These are phyloP conservation scores for Agrocybe praecox DNA, from an alignment of 768 basidiomycete species.

Conservation along the genomic window DNA sequence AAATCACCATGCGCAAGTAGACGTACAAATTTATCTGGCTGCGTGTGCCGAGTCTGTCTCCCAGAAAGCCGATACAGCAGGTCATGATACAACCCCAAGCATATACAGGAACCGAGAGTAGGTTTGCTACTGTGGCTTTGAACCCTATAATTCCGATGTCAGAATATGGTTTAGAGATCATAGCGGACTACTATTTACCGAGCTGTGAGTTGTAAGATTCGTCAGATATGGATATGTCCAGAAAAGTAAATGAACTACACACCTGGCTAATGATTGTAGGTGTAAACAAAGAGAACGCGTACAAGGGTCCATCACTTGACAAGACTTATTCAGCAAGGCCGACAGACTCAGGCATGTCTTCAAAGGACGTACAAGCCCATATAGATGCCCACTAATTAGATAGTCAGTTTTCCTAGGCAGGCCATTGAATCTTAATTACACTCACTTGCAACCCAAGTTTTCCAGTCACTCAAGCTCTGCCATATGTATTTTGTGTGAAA, in stretches of 20 bases:
- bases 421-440: constrained; percentile 7
- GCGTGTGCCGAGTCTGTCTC: constrained; percentile 60
- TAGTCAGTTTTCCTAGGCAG: neutral
- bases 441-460: constrained; percentile 73
- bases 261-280: constrained; percentile 63
- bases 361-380: constrained; percentile 59
- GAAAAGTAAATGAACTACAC: neutral
- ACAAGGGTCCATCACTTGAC: constrained; percentile 54
- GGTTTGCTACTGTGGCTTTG: constrained; percentile 65
- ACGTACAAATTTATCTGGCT: constrained; percentile 64
- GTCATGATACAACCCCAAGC: constrained; percentile 74
- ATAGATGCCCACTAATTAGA: constrained; percentile 60
- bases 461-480: constrained; percentile 69
- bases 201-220: constrained; percentile 25
- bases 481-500: constrained; percentile 58
- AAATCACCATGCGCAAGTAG: neutral
- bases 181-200: constrained; percentile 22
- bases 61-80: constrained; percentile 58
- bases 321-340: constrained; percentile 4
- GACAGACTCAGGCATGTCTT: constrained; percentile 2
- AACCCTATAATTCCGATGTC: constrained; percentile 40
- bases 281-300: constrained; percentile 55
- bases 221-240: neutral
- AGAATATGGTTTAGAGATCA: neutral
- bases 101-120: constrained; percentile 80